These are phyloP conservation scores for Circinella umbellata DNA, from an alignment of 371 early-diverging fungal genomes.

Conservation along the genomic window DNA sequence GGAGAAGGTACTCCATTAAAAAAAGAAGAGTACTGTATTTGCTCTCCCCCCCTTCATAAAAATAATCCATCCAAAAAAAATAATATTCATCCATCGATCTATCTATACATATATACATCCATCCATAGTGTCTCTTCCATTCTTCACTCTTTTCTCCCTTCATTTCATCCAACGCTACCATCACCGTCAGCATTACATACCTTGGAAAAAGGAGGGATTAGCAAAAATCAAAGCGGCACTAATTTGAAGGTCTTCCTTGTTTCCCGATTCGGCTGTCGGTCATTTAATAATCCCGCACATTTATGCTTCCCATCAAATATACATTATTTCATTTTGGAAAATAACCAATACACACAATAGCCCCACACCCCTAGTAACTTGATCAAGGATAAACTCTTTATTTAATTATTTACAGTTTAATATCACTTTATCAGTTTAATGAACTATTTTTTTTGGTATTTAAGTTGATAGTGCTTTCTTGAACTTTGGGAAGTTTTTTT, in stretches of 20 bases:
- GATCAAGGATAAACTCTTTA: too few relatives aligned
- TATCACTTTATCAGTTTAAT: too few relatives aligned
- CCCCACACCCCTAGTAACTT: too few relatives aligned
- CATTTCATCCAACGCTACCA: not conserved
- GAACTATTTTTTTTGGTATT: too few relatives aligned
- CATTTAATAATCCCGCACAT: not conserved
- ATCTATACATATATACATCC: conserved; percentile 7
- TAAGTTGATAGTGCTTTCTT: too few relatives aligned
- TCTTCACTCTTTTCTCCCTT: not conserved
- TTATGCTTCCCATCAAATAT: not conserved
- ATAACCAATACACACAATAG: too few relatives aligned
- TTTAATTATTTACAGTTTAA: too few relatives aligned
- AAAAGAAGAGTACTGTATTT: too few relatives aligned
- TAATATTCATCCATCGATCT: not conserved
- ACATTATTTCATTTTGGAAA: too few relatives aligned
- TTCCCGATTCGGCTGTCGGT: not conserved
- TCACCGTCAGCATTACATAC: not conserved
- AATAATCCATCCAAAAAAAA: too few relatives aligned
- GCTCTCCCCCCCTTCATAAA: too few relatives aligned
- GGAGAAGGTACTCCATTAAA: not conserved
- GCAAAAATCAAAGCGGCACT: not conserved
- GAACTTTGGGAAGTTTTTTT: too few relatives aligned
- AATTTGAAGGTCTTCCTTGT: not conserved
- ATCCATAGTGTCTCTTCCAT: conserved; percentile 1
- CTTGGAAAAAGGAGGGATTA: conserved; percentile 8